Evolutionary conservation across 306 rosid species (phyloP), one percentile per base, ranked within the genome.

Genomic region (Lathyrus tuberosus): DNA sequence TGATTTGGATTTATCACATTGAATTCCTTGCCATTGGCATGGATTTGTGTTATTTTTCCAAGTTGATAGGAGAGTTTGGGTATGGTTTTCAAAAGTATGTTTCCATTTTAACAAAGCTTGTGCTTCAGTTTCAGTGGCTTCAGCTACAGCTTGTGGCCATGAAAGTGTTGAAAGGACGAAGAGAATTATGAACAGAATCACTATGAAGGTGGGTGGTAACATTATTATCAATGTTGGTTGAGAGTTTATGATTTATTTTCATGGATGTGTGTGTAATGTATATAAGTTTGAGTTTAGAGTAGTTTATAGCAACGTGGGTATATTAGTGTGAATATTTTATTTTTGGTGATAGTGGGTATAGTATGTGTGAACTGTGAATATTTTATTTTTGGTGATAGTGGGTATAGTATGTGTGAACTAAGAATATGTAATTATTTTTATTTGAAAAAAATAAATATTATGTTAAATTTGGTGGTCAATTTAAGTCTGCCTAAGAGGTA

Each of bases 21-120:
- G 3, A 33, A 79, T 53, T 42, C 67, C 83, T 61, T 16, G 0
- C 83, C 79, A 73, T 15, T 8, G 61, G 71, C 82, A 78, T 40
- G 60, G 61, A 67, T 3, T 67, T 40, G 65, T 20, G 26, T 42
- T 42, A 3, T 51, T 48, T 11, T 1, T 61, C 78, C 82, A 78
- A 18, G 67, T 67, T 78, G 82, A 18, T 41, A 78, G 67, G 4
- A 42, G 28, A 31, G 10, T 6, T 67, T 72, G 78, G 53, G 53
- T 78, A 0, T 51, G 42, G 16, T 49, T 78, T 8, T 67, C 71
- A 78, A 78, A 17, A 43, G 54, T 78, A 2, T 56, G 7, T 67
- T 78, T 78, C 82, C 82, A 78, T 6, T 60, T 78, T 6, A 78
- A 67, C 0, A 78, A 16, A 17, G 57, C 28, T 17, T 35, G 40